phyloP scores from a whole-genome alignment of 441 rosid species.

The Hypseocharis bilobata region DNA sequence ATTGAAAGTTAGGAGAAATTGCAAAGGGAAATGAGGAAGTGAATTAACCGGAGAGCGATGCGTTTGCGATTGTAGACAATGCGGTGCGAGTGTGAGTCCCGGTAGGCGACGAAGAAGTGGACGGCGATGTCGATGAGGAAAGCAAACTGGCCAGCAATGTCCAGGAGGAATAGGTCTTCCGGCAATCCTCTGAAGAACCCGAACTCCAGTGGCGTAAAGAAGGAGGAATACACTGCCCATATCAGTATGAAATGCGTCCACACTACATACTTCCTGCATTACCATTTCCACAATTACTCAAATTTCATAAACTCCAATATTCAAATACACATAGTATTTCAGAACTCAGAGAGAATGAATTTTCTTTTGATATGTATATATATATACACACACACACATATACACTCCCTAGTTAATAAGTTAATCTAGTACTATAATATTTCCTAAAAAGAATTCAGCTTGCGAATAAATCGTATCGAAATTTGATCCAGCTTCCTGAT shows the following conservation, averaged over 20 bases:
- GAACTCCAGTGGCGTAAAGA: constrained; percentile 90
- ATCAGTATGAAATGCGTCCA: constrained; percentile 71
- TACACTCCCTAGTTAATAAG: too few species aligned
- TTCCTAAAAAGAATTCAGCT: too few species aligned
- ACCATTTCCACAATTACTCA: background rate
- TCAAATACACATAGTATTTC: background rate
- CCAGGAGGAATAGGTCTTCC: constrained; percentile 56
- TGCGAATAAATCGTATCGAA: too few species aligned
- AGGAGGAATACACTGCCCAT: constrained; percentile 89
- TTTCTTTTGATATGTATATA: too few species aligned
- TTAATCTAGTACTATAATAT: too few species aligned
- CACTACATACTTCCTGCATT: constrained; percentile 52
- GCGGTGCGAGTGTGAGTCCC: constrained; percentile 55
- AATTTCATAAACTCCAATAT: background rate
- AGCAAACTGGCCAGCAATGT: constrained; percentile 75
- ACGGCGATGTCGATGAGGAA: constrained; percentile 66
- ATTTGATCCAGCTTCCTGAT: too few species aligned
- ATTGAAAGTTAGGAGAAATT: background rate
- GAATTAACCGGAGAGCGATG: constrained; percentile 61
- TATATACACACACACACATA: too few species aligned
- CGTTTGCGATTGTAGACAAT: constrained; percentile 46
- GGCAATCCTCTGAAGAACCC: constrained; percentile 91
- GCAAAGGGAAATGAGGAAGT: background rate
- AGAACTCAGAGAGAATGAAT: too few species aligned
- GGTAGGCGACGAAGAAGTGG: constrained; percentile 61